Evolutionary conservation across 1,139 yeast genomes (phyloP), one percentile per base, ranked within the genome.

Genomic region (Yamadazyma blattariae): DNA sequence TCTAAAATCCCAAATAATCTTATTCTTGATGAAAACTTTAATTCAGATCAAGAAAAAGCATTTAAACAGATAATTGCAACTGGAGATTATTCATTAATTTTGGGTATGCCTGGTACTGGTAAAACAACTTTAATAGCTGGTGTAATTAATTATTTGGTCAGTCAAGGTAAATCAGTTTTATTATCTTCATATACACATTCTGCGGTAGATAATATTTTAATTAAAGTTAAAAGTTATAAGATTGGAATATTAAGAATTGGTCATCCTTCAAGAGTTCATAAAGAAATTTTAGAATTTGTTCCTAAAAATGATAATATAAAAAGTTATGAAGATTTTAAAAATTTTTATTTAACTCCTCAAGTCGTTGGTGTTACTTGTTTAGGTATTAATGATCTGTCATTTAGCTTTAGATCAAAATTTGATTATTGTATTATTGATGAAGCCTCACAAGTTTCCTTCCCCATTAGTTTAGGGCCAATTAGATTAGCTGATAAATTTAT

Each of bases 71-170:
- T 79, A 0, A 54, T 88, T 35, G 56, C 71, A 14, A 74, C 95
- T 0, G 59, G 81, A 33, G 96, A 90, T 53, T 92, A 86, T 54
- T 69, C 92, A 2, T 66, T 92, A 45, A 76, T 92, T 23, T 62
- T 90, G 38, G 99, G 99, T 1, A 92, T 94, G 98, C 98, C 98
- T 0, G 99, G 99, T 2, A 92, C 98, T 0, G 99, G 99, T 12
- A 92, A 94, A 54, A 92, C 98, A 0, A 90, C 97, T 0, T 84
- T 90, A 0, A 87, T 92, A 40, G 87, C 95, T 0, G 81, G 82
- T 31, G 56, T 92, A 12, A 82, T 90, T 30, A 68, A 73, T 39
- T 61, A 73, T 26, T 59, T 92, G 24, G 84, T 82, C 0, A 57
- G 59, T 1, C 71, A 71, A 25, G 79, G 78, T 2, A 84, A 85